These are phyloP conservation scores for Rauvolfia tetraphylla DNA, from an alignment of 257 asterid species.

Conservation along the genomic window DNA sequence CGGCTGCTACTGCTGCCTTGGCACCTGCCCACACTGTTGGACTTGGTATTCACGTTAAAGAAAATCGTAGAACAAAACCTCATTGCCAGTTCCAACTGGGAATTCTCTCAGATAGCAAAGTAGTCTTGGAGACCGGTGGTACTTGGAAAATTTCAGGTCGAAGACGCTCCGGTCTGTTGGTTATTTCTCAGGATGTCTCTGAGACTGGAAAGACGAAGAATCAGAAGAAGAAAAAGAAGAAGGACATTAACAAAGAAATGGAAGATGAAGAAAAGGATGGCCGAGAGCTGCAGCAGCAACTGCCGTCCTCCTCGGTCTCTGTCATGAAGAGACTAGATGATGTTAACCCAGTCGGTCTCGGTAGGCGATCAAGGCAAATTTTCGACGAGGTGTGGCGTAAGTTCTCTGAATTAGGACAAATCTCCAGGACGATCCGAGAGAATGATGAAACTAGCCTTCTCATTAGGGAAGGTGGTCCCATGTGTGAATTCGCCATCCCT, in stretches of 20 bases:
- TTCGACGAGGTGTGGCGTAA: constrained; percentile 97
- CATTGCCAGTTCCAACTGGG: constrained; percentile 1
- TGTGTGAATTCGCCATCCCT: constrained; percentile 92
- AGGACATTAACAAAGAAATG: constrained; percentile 27
- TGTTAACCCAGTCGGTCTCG: constrained; percentile 92
- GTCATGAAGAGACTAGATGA: constrained; percentile 73
- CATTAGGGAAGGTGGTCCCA: constrained; percentile 79
- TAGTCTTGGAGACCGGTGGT: neutral
- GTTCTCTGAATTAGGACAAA: constrained; percentile 93
- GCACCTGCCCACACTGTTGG: constrained; percentile 9
- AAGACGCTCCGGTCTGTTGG: constrained; percentile 7
- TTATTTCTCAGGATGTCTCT: constrained; percentile 12
- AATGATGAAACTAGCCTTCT: constrained; percentile 64
- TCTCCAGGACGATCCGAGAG: constrained; percentile 64
- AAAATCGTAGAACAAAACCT: neutral
- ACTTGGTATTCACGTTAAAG: neutral
- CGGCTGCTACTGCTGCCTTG: constrained; percentile 10
- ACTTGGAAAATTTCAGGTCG: constrained; percentile 10
- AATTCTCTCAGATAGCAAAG: neutral
- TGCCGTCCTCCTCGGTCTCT: constrained; percentile 39
- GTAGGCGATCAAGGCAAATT: constrained; percentile 80
- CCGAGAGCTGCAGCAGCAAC: constrained; percentile 8
- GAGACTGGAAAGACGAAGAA: constrained; percentile 40
- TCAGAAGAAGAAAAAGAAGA: constrained; percentile 38
- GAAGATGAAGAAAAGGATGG: constrained; percentile 15